A percentile compares a stretch with the other conserved stretches of the same genome.
phyloP scores from a whole-genome alignment of 2,329 filamentous ascomycete genomes.

The Tympanopsis confertula region DNA sequence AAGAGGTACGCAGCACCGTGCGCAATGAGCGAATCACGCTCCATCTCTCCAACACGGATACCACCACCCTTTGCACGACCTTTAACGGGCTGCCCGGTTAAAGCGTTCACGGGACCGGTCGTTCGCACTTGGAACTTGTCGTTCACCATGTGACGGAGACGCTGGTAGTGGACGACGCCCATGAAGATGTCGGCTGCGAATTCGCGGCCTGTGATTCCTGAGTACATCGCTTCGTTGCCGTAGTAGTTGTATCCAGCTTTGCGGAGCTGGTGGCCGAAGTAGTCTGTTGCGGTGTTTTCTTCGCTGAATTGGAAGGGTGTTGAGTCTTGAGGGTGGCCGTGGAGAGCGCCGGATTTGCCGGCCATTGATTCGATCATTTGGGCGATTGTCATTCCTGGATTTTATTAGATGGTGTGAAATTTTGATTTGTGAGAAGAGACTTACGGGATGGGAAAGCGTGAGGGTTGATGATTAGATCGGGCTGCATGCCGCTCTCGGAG shows the following conservation, averaged over 20 bases:
- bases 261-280: slow-evolving; percentile 90
- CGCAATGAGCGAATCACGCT: slow-evolving; percentile 85
- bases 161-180: slow-evolving; percentile 95
- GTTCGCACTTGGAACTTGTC: slow-evolving; percentile 98
- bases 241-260: slow-evolving; percentile 96
- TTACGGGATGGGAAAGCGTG: slow-evolving; percentile 85
- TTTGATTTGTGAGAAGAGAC: not conserved
- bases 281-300: slow-evolving; percentile 80
- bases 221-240: slow-evolving; percentile 98
- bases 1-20: slow-evolving; percentile 91
- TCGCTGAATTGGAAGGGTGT: slow-evolving; percentile 94
- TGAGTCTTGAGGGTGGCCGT: slow-evolving; percentile 89
- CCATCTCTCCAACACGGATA: slow-evolving; percentile 99
- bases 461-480: slow-evolving; percentile 97
- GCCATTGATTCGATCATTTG: slow-evolving; percentile 98
- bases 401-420: no score
- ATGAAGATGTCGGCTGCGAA: slow-evolving; percentile 92
- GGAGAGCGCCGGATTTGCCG: slow-evolving; percentile 85
- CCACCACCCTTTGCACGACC: slow-evolving; percentile 91
- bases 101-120: slow-evolving; percentile 78
- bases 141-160: slow-evolving; percentile 98
- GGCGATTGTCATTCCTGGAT: slow-evolving; percentile 80
- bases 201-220: slow-evolving; percentile 88
- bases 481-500: slow-evolving; percentile 89
- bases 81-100: slow-evolving; percentile 94